Percentiles rank a stretch among this genome's conserved stretches.
Evolutionary conservation across 2,329 filamentous ascomycete genomes (phyloP).

Genomic region (Talaromyces sp.): DNA sequence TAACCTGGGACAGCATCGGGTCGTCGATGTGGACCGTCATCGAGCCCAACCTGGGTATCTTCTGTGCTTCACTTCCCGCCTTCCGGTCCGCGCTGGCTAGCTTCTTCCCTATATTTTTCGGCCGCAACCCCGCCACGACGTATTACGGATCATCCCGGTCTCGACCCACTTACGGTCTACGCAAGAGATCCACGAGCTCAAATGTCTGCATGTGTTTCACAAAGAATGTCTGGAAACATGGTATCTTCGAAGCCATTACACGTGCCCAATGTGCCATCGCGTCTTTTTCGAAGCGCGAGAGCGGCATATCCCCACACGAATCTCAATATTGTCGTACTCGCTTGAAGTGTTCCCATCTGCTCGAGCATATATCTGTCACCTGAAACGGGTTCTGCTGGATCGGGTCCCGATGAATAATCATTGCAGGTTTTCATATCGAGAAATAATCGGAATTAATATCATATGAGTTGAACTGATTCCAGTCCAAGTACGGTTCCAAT

Average conservation of each 20-base stretch:
- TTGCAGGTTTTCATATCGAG: slow-evolving; percentile 3
- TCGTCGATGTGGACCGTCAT: slow-evolving; percentile 25
- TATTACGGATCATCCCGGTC: not conserved
- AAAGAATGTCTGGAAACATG: slow-evolving; percentile 40
- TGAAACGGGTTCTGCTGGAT: no score
- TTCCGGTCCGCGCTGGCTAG: slow-evolving; percentile 25
- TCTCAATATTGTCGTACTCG: slow-evolving; percentile 40
- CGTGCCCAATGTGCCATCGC: slow-evolving; percentile 38
- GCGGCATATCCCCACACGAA: slow-evolving; percentile 24
- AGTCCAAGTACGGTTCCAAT: slow-evolving; percentile 32
- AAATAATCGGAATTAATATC: slow-evolving; percentile 31
- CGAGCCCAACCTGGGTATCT: slow-evolving; percentile 31
- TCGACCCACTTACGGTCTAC: slow-evolving; percentile 12
- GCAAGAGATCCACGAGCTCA: slow-evolving; percentile 38
- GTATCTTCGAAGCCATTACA: slow-evolving; percentile 39
- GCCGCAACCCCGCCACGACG: not conserved
- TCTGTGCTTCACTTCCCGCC: slow-evolving; percentile 40
- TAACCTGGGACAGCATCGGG: slow-evolving; percentile 28
- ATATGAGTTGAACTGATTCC: slow-evolving; percentile 31
- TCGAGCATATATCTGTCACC: no score
- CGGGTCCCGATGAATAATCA: no score
- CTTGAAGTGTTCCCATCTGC: slow-evolving; percentile 18
- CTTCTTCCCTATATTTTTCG: slow-evolving; percentile 13
- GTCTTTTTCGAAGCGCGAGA: slow-evolving; percentile 33
- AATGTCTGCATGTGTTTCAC: slow-evolving; percentile 41